Base-by-base conservation (phyloP, 1,284 basidiomycete species). In the Ustilago trichophora region DNA sequence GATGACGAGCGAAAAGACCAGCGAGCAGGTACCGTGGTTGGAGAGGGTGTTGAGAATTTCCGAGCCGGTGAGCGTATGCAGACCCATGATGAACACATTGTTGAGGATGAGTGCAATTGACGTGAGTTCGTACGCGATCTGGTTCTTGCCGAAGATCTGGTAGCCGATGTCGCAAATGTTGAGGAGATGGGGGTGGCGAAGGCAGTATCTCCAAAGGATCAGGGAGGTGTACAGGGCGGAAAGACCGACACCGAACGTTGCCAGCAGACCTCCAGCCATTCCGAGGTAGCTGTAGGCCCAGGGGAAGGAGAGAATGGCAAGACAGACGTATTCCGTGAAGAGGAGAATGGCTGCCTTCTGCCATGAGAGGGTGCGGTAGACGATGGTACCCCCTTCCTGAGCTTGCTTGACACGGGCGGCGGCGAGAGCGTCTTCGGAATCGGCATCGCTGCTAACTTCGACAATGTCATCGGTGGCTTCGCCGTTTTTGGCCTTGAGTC, bases 111-210 rank as follows among this genome's bases (percentile, higher is more conserved):
- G 71, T 1, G 68, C 66, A 19, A 72, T 26, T 3, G 68, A 72
- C 2, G 74, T 72, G 21, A 84, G 74, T 45, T 85, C 84, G 78
- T 86, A 87, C 6, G 84, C 86, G 32, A 83, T 59, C 43, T 84
- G 68, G 3, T 83, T 83, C 33, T 83, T 84, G 25, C 85, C 85
- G 59, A 85, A 86, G 34, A 88, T 83, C 32, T 85, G 82, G 25
- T 83, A 83, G 3, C 87, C 87, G 26, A 89, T 86, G 67, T 89
- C 88, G 75, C 87, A 88, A 24, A 89, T 87, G 69, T 88, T 86
- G n/a, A 84, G 84, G 11, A 73, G 46, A 2, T 71, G 60, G 0
- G 88, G 88, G 58, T 89, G 85, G 56, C 82, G 83, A 71, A 89
- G 83, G 77, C 87, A 88, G 79, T 86, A 89, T 5, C 83, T 80